Percentiles rank a stretch among this genome's conserved stretches.
Conservation (phyloP, 2,329 filamentous ascomycete genomes). For the Diplodia scrobiculata region DNA sequence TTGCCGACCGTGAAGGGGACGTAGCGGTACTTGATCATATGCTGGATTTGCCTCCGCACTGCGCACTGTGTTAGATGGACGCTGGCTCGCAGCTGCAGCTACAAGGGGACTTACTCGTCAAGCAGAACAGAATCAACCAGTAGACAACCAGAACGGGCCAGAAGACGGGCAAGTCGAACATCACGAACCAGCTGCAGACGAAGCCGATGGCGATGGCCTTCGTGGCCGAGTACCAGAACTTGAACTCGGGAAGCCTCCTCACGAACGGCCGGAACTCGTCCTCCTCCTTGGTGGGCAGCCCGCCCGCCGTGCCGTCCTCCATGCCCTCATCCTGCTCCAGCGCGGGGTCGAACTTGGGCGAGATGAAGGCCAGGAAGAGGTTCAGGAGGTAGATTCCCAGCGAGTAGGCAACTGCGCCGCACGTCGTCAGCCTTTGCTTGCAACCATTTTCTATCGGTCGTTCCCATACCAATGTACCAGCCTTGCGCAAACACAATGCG, state of each 20-base stretch:
- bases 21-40: slow-evolving; percentile 99
- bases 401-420: slow-evolving; percentile 79
- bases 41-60: slow-evolving; percentile 99
- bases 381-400: slow-evolving; percentile 98
- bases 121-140: slow-evolving; percentile 93
- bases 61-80: slow-evolving; percentile 30
- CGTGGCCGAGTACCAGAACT: slow-evolving; percentile 98
- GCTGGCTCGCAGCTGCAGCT: neutral
- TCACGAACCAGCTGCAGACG: slow-evolving; percentile 84
- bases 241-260: slow-evolving; percentile 93
- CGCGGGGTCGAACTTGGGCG: slow-evolving; percentile 97
- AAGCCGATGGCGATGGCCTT: slow-evolving; percentile 82
- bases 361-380: slow-evolving; percentile 96
- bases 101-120: slow-evolving; percentile 74
- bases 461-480: slow-evolving; percentile 87
- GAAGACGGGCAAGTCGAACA: slow-evolving; percentile 98
- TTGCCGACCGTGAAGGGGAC: slow-evolving; percentile 93
- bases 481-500: slow-evolving; percentile 91
- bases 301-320: slow-evolving; percentile 79
- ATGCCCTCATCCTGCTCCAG: slow-evolving; percentile 94
- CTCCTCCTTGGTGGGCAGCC: slow-evolving; percentile 89
- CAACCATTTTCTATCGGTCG: neutral
- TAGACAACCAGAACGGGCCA: slow-evolving; percentile 98
- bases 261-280: slow-evolving; percentile 99
- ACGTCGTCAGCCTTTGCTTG: slow-evolving; percentile 7